Evolutionary conservation across 495 filamentous ascomycete genomes (phyloP).

Genomic region (Aspergillus olivimuriae): DNA sequence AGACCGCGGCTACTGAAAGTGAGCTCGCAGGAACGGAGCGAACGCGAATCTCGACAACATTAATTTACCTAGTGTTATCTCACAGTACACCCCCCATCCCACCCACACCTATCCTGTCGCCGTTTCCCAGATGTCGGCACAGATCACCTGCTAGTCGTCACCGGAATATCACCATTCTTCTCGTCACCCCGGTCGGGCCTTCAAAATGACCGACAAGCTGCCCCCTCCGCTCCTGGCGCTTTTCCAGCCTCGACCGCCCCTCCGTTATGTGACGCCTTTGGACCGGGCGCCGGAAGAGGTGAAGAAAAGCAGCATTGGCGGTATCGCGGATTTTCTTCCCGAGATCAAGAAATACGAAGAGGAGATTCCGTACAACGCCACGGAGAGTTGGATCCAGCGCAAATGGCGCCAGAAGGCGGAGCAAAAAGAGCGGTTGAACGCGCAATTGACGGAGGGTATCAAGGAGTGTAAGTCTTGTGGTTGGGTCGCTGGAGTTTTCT

Average conservation of each 20-base stretch:
- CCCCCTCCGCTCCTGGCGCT: constrained; percentile 88
- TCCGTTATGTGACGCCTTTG: constrained; percentile 79
- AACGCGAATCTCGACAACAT: constrained; percentile 10
- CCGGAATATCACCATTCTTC: no score
- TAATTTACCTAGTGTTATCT: no score
- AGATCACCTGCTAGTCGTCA: background rate
- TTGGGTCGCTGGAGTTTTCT: no score
- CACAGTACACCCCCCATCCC: no score
- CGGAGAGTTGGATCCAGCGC: constrained; percentile 86
- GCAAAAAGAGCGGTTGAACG: constrained; percentile 60
- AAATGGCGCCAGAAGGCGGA: constrained; percentile 74
- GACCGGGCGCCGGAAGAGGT: constrained; percentile 82
- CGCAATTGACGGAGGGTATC: constrained; percentile 59
- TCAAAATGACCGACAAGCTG: constrained; percentile 87
- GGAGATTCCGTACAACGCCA: constrained; percentile 68
- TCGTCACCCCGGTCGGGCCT: constrained; percentile 6
- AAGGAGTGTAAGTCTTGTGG: constrained; percentile 58
- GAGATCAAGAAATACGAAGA: constrained; percentile 64
- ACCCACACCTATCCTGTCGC: no score
- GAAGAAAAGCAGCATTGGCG: constrained; percentile 57
- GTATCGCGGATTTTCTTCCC: constrained; percentile 67
- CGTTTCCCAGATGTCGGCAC: no score
- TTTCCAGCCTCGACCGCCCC: constrained; percentile 85
- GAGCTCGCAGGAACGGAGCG: constrained; percentile 1
- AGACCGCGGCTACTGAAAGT: background rate